Base-by-base conservation (phyloP, 768 basidiomycete genomes). In the Mrakia frigida region DNA sequence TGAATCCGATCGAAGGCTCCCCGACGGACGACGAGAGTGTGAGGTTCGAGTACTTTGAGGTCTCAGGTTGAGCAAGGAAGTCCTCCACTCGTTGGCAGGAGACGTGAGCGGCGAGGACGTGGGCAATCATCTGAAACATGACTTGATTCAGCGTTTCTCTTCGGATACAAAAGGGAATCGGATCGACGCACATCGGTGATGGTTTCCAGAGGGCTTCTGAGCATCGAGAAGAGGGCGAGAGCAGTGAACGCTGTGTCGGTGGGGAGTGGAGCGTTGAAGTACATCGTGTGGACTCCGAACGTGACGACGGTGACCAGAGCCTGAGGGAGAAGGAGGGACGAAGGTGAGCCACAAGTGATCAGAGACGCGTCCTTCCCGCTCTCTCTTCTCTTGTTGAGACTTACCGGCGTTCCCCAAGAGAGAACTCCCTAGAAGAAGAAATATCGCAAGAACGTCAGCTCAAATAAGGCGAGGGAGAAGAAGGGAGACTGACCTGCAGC, bases 221-320 rank as follows among this genome's bases (percentile, higher is more conserved):
- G 80, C 79, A 85, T 83, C 74, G 84, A 83, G 82, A 85, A 84
- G n/a, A 86, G 80, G 3, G 84, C 82, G 28, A 85, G 79, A 7
- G 84, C 82, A 33, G 85, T 82, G 81, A 86, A 86, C 6, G 85
- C 85, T 11, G 82, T 82, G 53, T 84, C 83, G 41, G 85, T 83
- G 0, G 82, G 81, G 18, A 86, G 79, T 10, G 83, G 82, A 23
- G 81, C 79, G 9, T 83, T 74, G 73, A 84, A 79, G 41, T 83
- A 79, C 56, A 83, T 76, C n/a, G 82, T 81, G 74, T 82, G 82
- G 16, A 83, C 81, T 23, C 81, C 81, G 74, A 85, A 85, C 3
- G 69, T 75, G 3, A 80, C 80, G 67, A 63, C 81, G 79, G 81
- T 81, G 11, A 82, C 65, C 18, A 80, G 71, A 0, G 77, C 78